Evolutionary conservation across 2,329 filamentous ascomycete species (phyloP), one percentile per base, ranked within the genome.

Genomic region (Neofusicoccum cordaticola): DNA sequence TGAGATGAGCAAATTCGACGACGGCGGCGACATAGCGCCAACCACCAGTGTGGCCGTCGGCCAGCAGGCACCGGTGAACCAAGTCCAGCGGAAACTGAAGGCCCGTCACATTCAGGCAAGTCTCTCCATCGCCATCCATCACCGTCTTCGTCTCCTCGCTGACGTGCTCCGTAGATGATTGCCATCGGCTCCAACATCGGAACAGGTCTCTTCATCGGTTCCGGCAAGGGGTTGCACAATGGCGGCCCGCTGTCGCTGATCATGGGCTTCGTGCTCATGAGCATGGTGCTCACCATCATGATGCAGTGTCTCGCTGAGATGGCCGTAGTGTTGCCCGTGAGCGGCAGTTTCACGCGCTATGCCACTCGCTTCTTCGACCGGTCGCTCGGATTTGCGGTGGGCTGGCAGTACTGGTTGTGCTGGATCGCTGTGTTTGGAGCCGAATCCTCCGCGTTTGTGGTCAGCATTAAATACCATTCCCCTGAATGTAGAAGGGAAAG

Each of bases 331-430:
- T 97, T 94, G 71, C 94, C 94, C 4, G 90, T 97, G 27, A 91
- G 93, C 27, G 94, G 94, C 63, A 96, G 93, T 2, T 98, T 97
- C 75, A 91, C 92, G 0, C 89, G 92, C 7, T 97, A 93, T 79
- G 95, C 93, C n/a, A 97, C 92, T 37, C 87, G 94, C n/a, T 97
- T 98, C 72, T 78, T 97, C 17, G 93, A 97, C 73, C 93, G 93
- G 0, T 93, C 93, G 0, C 96, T 92, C 92, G 93, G 93, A 0
- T 96, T 96, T 73, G 91, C 92, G 50, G 95, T 97, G 90, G 93
- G 92, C 13, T 96, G 92, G 92, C 96, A 96, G 84, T 91, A 97
- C 76, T 91, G 91, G 4, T 76, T 97, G 69, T 90, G 95, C 78
- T 97, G 93, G 93, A 83, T 96, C 2, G 84, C 92, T 41, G 87